A percentile compares a stretch with the other conserved stretches of the same genome.
These are phyloP conservation scores for Lolium multiflorum DNA, from an alignment of 176 grass and related monocot species.

Conservation along the genomic window DNA sequence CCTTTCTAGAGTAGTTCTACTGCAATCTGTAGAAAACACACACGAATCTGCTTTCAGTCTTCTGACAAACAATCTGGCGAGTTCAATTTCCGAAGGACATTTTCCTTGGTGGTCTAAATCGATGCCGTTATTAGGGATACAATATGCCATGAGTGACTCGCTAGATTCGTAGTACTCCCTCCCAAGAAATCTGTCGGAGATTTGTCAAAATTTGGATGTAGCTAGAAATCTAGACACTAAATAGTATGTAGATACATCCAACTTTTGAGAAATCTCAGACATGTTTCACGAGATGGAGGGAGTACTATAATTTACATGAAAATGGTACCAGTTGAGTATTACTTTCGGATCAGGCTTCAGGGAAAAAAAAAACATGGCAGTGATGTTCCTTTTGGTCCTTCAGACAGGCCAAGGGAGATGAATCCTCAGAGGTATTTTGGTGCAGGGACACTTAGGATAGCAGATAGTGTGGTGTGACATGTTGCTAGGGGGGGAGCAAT, in stretches of 20 bases:
- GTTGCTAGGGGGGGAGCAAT: conserved; percentile 18
- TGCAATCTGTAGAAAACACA: neutral
- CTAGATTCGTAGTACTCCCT: too few species aligned
- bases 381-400: conserved; percentile 8
- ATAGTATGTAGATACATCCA: too few species aligned
- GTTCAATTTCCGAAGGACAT: neutral
- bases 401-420: neutral
- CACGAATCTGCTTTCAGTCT: neutral
- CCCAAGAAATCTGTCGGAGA: neutral
- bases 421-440: neutral
- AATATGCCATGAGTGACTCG: too few species aligned
- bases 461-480: neutral
- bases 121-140: neutral
- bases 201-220: too few species aligned
- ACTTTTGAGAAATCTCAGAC: too few species aligned
- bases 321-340: neutral
- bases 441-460: neutral
- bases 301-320: too few species aligned
- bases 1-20: neutral
- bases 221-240: too few species aligned
- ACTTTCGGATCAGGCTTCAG: neutral
- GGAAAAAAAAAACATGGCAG: neutral
- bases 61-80: conserved; percentile 2
- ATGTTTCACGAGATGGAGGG: too few species aligned
- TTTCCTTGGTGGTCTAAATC: neutral